These are phyloP conservation scores for Sicyos edulis DNA, from an alignment of 306 rosid genomes.

Conservation along the genomic window DNA sequence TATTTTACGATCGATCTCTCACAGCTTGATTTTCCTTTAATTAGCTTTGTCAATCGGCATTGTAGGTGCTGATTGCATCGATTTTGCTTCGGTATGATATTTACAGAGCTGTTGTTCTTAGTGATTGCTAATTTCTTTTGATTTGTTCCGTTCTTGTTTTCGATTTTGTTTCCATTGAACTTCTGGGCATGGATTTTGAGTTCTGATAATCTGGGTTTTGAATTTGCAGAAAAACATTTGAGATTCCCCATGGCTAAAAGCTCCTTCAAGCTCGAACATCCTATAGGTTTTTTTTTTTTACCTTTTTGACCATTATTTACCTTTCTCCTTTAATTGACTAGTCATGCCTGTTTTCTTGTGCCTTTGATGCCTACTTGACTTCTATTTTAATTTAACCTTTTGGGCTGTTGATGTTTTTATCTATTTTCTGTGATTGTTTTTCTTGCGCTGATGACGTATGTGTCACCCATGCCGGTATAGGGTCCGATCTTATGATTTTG, in stretches of 20 bases:
- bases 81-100: neutral
- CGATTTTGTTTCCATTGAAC: neutral
- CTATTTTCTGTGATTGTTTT: neutral
- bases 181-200: neutral
- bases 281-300: conserved; percentile 39
- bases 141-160: neutral
- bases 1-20: conserved; percentile 1
- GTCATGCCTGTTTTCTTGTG: neutral
- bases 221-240: conserved; percentile 36
- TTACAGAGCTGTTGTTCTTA: neutral
- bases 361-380: neutral
- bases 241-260: conserved; percentile 57
- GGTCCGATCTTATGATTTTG: neutral
- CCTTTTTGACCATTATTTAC: no score
- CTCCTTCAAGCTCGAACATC: conserved; percentile 73
- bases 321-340: neutral
- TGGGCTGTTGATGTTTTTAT: neutral
- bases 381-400: neutral
- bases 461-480: neutral
- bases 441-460: neutral
- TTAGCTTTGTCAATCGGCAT: neutral
- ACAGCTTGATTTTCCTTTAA: neutral
- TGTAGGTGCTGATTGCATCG: neutral
- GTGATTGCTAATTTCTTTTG: neutral
- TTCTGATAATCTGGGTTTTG: conserved; percentile 30